Conservation (phyloP, 305 asterid species). For the Fraxinus paxiana region DNA sequence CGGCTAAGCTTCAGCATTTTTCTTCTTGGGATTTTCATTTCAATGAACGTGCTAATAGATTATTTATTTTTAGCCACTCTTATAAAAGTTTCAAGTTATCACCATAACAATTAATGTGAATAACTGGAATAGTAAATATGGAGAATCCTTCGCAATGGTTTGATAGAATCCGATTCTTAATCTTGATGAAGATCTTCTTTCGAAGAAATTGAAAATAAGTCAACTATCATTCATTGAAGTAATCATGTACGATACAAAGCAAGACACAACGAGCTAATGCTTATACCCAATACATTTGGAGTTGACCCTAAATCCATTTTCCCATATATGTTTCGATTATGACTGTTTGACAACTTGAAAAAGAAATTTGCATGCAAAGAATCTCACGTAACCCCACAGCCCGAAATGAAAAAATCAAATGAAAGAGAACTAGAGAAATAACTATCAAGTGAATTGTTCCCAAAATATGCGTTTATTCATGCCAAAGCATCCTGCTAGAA, state of each 20-base stretch:
- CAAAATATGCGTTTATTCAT: neutral
- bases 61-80: neutral
- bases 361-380: neutral
- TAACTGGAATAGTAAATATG: conserved; percentile 17
- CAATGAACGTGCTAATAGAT: neutral
- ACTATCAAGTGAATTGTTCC: neutral
- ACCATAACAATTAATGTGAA: neutral
- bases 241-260: neutral
- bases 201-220: neutral
- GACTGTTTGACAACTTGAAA: neutral
- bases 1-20: neutral
- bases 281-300: neutral
- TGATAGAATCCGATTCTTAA: conserved; percentile 2
- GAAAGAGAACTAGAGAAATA: conserved; percentile 10
- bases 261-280: neutral
- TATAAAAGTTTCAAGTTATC: neutral
- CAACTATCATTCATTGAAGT: conserved; percentile 1
- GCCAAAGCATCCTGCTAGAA: neutral
- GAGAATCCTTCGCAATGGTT: neutral
- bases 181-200: neutral
- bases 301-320: neutral
- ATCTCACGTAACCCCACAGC: neutral
- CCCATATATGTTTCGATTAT: neutral
- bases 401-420: neutral
- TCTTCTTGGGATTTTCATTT: neutral